phyloP scores from a whole-genome alignment of 2,329 filamentous ascomycete genomes.

The Pseudogymnoascus sp. region DNA sequence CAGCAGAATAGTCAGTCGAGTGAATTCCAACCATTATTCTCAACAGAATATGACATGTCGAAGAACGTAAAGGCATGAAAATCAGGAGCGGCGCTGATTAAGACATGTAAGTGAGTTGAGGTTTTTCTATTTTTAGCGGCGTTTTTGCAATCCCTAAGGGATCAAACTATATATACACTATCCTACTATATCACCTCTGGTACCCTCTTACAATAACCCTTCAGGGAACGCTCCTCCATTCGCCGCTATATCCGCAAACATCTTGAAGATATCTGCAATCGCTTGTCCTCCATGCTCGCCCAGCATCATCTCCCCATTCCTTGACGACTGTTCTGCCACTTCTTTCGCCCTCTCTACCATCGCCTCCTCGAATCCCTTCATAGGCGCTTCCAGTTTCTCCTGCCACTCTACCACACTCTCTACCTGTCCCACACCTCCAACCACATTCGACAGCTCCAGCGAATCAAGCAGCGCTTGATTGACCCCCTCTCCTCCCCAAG shows the following conservation, averaged over 20 bases:
- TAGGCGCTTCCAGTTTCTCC: conserved; percentile 15
- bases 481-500: conserved; percentile 38
- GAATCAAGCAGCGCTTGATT: conserved; percentile 34
- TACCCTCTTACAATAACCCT: neutral
- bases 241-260: neutral
- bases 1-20: too few relatives aligned
- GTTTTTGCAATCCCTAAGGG: neutral
- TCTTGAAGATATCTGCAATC: neutral
- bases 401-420: conserved; percentile 14
- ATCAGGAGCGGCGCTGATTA: neutral
- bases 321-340: conserved; percentile 12
- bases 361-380: conserved; percentile 22
- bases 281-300: conserved; percentile 8
- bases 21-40: too few relatives aligned
- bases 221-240: neutral
- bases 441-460: conserved; percentile 38
- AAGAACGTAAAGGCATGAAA: too few relatives aligned
- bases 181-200: neutral
- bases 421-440: conserved; percentile 26
- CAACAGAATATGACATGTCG: too few relatives aligned
- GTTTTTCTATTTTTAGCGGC: neutral
- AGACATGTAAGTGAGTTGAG: neutral
- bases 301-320: conserved; percentile 14
- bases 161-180: neutral
- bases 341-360: conserved; percentile 14